These are phyloP conservation scores for Stevia rebaudiana DNA, from an alignment of 140 eudicot species.

Conservation along the genomic window DNA sequence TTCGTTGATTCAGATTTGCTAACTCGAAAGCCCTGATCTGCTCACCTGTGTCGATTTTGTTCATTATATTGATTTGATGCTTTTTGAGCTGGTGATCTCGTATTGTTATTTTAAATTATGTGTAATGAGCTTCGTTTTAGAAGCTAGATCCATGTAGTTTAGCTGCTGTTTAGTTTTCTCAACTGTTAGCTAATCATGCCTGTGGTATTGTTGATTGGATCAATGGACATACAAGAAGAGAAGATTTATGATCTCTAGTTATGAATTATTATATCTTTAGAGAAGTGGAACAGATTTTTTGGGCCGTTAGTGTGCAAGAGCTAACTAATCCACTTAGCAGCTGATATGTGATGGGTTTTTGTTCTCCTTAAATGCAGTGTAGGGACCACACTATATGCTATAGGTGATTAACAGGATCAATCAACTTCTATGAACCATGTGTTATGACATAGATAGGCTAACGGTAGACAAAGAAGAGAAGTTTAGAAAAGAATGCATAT, in stretches of 20 bases:
- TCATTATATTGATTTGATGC: neutral
- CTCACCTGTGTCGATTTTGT: neutral
- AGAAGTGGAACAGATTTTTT: neutral
- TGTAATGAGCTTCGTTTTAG: neutral
- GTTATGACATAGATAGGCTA: neutral
- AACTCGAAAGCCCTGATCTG: slow-evolving; percentile 6
- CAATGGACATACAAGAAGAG: neutral
- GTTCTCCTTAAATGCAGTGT: neutral
- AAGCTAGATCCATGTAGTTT: slow-evolving; percentile 12
- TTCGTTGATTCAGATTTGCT: neutral
- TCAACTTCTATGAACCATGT: neutral
- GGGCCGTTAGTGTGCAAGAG: neutral
- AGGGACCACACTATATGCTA: neutral
- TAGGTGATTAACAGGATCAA: neutral
- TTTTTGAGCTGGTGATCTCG: neutral
- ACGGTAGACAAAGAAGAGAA: neutral
- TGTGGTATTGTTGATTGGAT: slow-evolving; percentile 8
- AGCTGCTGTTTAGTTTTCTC: slow-evolving; percentile 2
- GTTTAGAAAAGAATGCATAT: neutral
- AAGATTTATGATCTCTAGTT: slow-evolving; percentile 2
- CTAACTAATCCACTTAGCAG: neutral
- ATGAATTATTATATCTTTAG: neutral
- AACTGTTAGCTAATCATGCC: neutral
- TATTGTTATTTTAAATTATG: neutral
- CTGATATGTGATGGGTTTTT: neutral